phyloP scores from a whole-genome alignment of 108 stramenopile species.

The Discostella pseudostelligera region DNA sequence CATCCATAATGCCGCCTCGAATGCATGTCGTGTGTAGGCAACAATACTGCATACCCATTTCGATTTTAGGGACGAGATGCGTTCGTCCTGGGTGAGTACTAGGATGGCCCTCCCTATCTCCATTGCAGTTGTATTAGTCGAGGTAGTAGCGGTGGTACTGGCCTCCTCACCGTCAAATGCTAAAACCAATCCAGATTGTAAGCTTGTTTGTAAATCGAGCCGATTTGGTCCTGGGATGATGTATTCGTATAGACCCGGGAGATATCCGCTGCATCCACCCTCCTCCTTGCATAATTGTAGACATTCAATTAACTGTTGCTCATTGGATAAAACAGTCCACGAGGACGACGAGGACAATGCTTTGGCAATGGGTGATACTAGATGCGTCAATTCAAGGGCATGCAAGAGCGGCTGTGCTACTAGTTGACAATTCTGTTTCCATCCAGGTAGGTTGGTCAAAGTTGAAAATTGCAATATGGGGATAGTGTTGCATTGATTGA shows the following conservation, averaged over 20 bases:
- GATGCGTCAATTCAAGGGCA: conserved; percentile 31
- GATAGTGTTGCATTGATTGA: conserved; percentile 25
- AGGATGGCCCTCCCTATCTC: conserved; percentile 27
- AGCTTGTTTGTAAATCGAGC: conserved; percentile 29
- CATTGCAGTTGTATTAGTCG: background rate
- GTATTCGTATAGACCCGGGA: conserved; percentile 45
- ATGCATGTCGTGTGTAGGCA: conserved; percentile 30
- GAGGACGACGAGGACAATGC: conserved; percentile 16
- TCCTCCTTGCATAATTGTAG: conserved; percentile 12
- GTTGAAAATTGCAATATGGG: conserved; percentile 14
- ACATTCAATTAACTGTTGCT: conserved; percentile 20
- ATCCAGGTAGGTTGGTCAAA: conserved; percentile 35
- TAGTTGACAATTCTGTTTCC: conserved; percentile 6
- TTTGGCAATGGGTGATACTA: conserved; percentile 22
- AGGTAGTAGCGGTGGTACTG: conserved; percentile 5
- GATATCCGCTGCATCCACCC: conserved; percentile 29
- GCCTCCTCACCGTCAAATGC: conserved; percentile 7
- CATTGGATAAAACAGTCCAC: conserved; percentile 27
- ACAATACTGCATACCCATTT: conserved; percentile 50
- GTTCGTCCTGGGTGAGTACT: conserved; percentile 31
- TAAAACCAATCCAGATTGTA: conserved; percentile 40
- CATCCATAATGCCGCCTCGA: conserved; percentile 39
- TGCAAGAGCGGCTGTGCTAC: conserved; percentile 20
- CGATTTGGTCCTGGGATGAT: conserved; percentile 39
- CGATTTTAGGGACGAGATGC: conserved; percentile 40